Base-by-base conservation (phyloP, 2,329 filamentous ascomycete genomes). In the Fusarium pseudonygamai region DNA sequence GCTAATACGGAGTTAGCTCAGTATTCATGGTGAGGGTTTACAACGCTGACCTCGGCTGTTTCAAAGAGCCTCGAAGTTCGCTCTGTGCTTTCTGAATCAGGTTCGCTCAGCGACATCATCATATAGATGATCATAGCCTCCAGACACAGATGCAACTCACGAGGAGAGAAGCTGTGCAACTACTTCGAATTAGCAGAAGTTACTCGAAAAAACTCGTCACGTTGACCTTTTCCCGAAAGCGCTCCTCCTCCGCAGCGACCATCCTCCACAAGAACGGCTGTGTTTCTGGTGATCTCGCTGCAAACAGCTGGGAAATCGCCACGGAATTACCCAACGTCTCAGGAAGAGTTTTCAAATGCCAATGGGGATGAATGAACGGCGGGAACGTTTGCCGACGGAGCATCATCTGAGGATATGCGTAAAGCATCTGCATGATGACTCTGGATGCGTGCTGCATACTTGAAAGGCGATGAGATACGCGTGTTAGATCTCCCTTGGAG, bases 351-450 rank as follows among this genome's bases (percentile, higher is more conserved):
- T 64, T 13, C 5, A 52, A n/a, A 16, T 79, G 71, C 76, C 77
- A 79, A 3, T 78, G 67, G 0, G 75, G 72, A 28, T 81, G 78
- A 20, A 81, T 77, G 10, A 81, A 81, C 0, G 80, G 80, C 5
- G 80, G 80, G 37, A 81, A 76, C 1, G 69, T 80, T 12, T 78
- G 73, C 3, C 77, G 77, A 12, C 77, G 72, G 13, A 78, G 70
- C 80, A 81, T 81, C 79, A 79, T 79, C 14, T 72, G 77, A 0
- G 80, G 80, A 39, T 78, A 81, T 1, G 79, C 71, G 26, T 78
- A 72, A 3, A 80, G 56, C 3, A 71, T 73, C 16, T 79, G 75
- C 15, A 73, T 58, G 18, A 80, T 76, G 2, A 80, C 60, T 2
- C 63, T 64, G 0, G 77, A 74, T 6, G 76, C 74, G 18, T 72